These are phyloP conservation scores for Penicillium vulpinum DNA, from an alignment of 2,329 filamentous ascomycete species.

Conservation along the genomic window DNA sequence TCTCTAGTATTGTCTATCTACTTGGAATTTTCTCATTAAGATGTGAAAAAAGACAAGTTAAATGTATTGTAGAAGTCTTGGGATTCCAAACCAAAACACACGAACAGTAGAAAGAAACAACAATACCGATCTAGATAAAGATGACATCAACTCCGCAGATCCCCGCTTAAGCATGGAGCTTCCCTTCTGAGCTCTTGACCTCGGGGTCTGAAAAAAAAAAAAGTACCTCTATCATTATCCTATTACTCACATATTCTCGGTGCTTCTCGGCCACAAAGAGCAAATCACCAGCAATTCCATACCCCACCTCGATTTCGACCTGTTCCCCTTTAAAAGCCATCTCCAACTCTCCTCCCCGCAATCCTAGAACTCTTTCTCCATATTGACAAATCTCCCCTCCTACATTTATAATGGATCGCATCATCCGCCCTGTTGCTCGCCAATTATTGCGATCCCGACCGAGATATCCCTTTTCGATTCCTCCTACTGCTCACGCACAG, in stretches of 20 bases:
- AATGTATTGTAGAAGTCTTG: too few species aligned
- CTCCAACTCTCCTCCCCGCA: constrained; percentile 22
- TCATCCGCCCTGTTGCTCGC: constrained; percentile 38
- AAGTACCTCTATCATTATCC: neutral
- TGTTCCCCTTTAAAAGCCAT: constrained; percentile 16
- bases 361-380: neutral
- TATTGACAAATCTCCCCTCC: neutral
- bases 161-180: constrained; percentile 21
- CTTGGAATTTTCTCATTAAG: neutral
- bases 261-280: constrained; percentile 26
- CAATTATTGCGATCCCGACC: constrained; percentile 38
- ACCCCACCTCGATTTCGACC: neutral
- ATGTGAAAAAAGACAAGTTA: too few species aligned
- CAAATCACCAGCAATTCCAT: constrained; percentile 20
- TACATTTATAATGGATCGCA: constrained; percentile 33
- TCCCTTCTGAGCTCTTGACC: constrained; percentile 16
- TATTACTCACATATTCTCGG: constrained; percentile 19
- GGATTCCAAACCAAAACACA: neutral
- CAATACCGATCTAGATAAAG: neutral
- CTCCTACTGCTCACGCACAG: constrained; percentile 32
- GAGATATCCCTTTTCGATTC: constrained; percentile 39
- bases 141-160: constrained; percentile 17
- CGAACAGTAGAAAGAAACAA: neutral
- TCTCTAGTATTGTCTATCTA: neutral
- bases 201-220: too few species aligned